phyloP scores from a whole-genome alignment of 768 basidiomycete genomes.

The Lactifluus pinguis region DNA sequence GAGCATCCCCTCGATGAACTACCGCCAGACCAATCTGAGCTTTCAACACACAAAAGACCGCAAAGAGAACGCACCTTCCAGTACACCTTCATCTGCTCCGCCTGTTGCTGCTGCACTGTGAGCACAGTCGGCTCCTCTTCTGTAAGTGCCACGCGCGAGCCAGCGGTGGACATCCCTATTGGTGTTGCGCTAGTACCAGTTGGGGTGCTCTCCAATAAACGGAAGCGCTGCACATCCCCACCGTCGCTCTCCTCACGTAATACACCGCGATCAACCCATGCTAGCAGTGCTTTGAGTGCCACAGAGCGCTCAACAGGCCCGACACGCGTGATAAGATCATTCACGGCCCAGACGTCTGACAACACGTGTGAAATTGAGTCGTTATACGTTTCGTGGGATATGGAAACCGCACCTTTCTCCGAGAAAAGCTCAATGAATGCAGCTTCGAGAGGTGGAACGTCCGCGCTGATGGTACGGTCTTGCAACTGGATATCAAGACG shows the following conservation, averaged over 20 bases:
- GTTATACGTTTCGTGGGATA: neutral
- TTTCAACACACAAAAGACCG: neutral
- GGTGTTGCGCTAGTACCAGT: slow-evolving; percentile 23
- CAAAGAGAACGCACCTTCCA: slow-evolving; percentile 57
- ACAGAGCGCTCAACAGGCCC: slow-evolving; percentile 55
- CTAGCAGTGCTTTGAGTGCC: slow-evolving; percentile 64
- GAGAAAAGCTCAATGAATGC: slow-evolving; percentile 84
- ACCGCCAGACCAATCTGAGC: neutral
- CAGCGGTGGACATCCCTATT: slow-evolving; percentile 1
- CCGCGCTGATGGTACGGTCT: slow-evolving; percentile 66
- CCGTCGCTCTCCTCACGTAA: slow-evolving; percentile 58
- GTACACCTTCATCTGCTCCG: slow-evolving; percentile 78
- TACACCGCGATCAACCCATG: slow-evolving; percentile 80
- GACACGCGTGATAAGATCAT: slow-evolving; percentile 56
- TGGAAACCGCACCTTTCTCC: slow-evolving; percentile 40
- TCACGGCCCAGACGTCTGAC: slow-evolving; percentile 60
- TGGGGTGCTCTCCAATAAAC: slow-evolving; percentile 54
- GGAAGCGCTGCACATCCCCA: slow-evolving; percentile 32
- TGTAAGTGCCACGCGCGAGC: slow-evolving; percentile 24
- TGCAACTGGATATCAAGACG: slow-evolving; percentile 71
- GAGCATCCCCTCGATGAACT: slow-evolving; percentile 88
- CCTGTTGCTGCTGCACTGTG: slow-evolving; percentile 62
- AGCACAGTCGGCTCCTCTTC: slow-evolving; percentile 42
- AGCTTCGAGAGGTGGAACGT: slow-evolving; percentile 84
- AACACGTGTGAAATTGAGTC: neutral